These are phyloP conservation scores for Suillus hirtellus DNA, from an alignment of 768 basidiomycete species.

Conservation along the genomic window DNA sequence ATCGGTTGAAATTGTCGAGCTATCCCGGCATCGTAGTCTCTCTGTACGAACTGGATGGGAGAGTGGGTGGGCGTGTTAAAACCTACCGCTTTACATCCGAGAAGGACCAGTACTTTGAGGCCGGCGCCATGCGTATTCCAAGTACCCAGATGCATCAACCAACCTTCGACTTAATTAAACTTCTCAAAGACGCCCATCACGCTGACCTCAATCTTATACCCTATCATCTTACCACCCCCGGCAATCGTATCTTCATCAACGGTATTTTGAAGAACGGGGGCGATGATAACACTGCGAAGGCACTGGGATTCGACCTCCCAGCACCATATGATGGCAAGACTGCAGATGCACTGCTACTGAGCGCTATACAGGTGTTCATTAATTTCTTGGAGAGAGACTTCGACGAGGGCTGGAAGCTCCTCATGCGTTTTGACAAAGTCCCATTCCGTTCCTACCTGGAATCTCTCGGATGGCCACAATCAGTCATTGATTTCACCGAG, in stretches of 20 bases:
- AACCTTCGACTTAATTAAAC: slow-evolving; percentile 7
- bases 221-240: slow-evolving; percentile 8
- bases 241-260: slow-evolving; percentile 6
- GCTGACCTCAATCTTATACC: slow-evolving; percentile 9
- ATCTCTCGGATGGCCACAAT: slow-evolving; percentile 15
- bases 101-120: slow-evolving; percentile 21
- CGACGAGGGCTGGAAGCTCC: slow-evolving; percentile 13
- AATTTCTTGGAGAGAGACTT: slow-evolving; percentile 7
- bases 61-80: slow-evolving; percentile 18
- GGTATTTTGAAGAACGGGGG: slow-evolving; percentile 9
- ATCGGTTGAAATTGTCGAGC: slow-evolving; percentile 8
- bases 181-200: slow-evolving; percentile 10
- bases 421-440: slow-evolving; percentile 18
- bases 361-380: slow-evolving; percentile 2
- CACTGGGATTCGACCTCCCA: slow-evolving; percentile 5
- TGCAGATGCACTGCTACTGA: slow-evolving; percentile 6
- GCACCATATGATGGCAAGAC: slow-evolving; percentile 3
- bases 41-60: slow-evolving; percentile 9
- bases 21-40: not conserved
- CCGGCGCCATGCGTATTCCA: slow-evolving; percentile 21
- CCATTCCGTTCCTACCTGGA: slow-evolving; percentile 23
- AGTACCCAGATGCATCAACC: slow-evolving; percentile 13
- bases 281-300: slow-evolving; percentile 2
- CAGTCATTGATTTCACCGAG: slow-evolving; percentile 24
- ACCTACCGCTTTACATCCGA: slow-evolving; percentile 17